Evolutionary conservation across 164 flowering plant species (phyloP).

Genomic region (Vitis riparia): DNA sequence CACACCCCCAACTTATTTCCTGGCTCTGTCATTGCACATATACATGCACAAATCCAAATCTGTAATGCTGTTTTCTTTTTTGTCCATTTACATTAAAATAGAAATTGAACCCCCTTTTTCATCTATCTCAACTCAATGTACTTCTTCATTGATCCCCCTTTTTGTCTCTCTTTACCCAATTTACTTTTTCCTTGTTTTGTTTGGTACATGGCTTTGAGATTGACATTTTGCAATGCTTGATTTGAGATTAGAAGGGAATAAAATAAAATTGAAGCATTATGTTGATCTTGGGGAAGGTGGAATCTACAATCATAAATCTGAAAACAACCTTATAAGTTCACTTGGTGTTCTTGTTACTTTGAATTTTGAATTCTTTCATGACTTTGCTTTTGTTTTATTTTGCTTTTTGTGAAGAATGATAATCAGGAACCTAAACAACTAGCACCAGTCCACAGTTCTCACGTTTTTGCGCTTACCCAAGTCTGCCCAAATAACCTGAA

Average conservation of each 20-base stretch:
- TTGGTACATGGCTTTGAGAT: too few species aligned
- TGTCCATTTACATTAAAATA: too few species aligned
- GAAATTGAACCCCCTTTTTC: too few species aligned
- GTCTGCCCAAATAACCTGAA: conserved; percentile 58
- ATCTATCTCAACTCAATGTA: too few species aligned
- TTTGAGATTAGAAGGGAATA: neutral
- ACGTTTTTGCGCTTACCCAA: conserved; percentile 58
- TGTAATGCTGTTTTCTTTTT: too few species aligned
- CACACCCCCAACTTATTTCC: too few species aligned
- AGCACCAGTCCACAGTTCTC: conserved; percentile 62
- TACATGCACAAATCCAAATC: too few species aligned
- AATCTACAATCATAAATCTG: neutral
- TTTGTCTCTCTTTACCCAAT: too few species aligned
- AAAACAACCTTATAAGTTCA: neutral
- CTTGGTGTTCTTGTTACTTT: neutral
- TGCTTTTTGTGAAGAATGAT: conserved; percentile 40
- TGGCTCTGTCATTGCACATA: too few species aligned
- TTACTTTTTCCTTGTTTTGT: too few species aligned
- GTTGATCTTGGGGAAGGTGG: neutral
- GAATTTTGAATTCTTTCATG: neutral
- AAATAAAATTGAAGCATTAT: neutral
- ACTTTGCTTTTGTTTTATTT: conserved; percentile 4
- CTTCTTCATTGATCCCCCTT: too few species aligned
- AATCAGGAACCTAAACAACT: conserved; percentile 51
- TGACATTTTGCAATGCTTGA: too few species aligned